Percentiles rank a stretch among this genome's conserved stretches.
These are phyloP conservation scores for Phytopythium vexans DNA, from an alignment of 352 stramenopile species.

Conservation along the genomic window DNA sequence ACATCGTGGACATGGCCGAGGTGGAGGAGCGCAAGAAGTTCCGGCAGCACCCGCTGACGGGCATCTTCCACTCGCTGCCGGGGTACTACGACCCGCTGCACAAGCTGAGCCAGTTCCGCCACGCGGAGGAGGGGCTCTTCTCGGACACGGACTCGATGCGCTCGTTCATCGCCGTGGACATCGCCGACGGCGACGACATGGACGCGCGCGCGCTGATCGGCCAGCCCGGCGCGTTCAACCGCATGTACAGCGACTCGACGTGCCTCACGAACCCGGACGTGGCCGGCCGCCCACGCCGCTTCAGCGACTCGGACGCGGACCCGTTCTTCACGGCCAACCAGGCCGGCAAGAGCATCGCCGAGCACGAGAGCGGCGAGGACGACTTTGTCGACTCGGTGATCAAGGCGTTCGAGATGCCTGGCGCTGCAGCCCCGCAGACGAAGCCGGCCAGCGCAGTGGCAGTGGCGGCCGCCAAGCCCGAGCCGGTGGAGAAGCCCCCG, in stretches of 20 bases:
- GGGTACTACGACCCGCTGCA: slow-evolving; percentile 86
- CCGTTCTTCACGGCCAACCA: slow-evolving; percentile 52
- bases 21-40: slow-evolving; percentile 89
- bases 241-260: slow-evolving; percentile 74
- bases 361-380: slow-evolving; percentile 27
- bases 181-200: slow-evolving; percentile 60
- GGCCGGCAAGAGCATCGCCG: slow-evolving; percentile 17
- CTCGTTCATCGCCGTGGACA: slow-evolving; percentile 76
- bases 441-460: slow-evolving; percentile 23
- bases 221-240: slow-evolving; percentile 54
- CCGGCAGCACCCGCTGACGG: slow-evolving; percentile 81
- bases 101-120: slow-evolving; percentile 67
- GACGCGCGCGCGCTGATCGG: slow-evolving; percentile 26
- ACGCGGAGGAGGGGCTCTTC: slow-evolving; percentile 57
- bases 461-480: not conserved
- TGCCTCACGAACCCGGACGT: slow-evolving; percentile 33
- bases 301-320: slow-evolving; percentile 81
- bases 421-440: slow-evolving; percentile 12
- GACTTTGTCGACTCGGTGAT: slow-evolving; percentile 25
- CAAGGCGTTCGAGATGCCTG: slow-evolving; percentile 17
- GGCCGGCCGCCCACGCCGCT: slow-evolving; percentile 54
- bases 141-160: slow-evolving; percentile 74
- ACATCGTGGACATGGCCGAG: slow-evolving; percentile 87
- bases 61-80: slow-evolving; percentile 84
- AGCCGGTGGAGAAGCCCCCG: not conserved